A percentile compares a stretch with the other conserved stretches of the same genome.
Conservation (phyloP, 73 alveolate species). For the Effrenium voratum region DNA sequence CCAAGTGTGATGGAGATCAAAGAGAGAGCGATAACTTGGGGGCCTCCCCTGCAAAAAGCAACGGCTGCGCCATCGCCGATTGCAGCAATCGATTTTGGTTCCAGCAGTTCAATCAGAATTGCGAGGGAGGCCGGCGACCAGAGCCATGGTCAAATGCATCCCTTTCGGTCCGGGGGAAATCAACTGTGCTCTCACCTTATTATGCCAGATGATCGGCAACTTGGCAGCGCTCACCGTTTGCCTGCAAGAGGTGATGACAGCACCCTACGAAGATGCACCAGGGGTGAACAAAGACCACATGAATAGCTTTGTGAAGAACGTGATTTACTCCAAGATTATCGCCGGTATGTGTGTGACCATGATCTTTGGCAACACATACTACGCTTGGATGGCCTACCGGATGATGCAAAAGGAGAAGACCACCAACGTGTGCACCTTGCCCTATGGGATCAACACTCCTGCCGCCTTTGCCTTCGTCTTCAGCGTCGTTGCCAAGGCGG, state of each 20-base stretch:
- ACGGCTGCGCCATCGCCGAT: too few relatives aligned
- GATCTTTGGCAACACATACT: slow-evolving; percentile 61
- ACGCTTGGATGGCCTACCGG: slow-evolving; percentile 80
- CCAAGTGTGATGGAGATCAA: too few relatives aligned
- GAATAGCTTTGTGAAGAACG: not conserved
- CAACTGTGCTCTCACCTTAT: slow-evolving; percentile 49
- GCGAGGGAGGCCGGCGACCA: too few relatives aligned
- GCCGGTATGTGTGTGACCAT: slow-evolving; percentile 73
- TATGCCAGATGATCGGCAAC: slow-evolving; percentile 65
- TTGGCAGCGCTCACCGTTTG: slow-evolving; percentile 1
- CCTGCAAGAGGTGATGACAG: not conserved
- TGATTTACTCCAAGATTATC: not conserved
- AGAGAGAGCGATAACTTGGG: too few relatives aligned
- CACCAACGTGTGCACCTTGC: slow-evolving; percentile 55
- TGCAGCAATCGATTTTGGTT: too few relatives aligned
- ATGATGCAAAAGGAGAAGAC: slow-evolving; percentile 30
- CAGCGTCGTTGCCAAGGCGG: slow-evolving; percentile 54
- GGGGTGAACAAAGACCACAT: not conserved
- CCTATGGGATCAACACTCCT: slow-evolving; percentile 79
- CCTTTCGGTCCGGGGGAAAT: slow-evolving; percentile 45
- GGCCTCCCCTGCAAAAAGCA: too few relatives aligned
- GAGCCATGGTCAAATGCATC: too few relatives aligned
- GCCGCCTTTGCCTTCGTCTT: slow-evolving; percentile 70
- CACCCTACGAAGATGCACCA: slow-evolving; percentile 11
- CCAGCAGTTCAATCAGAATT: too few relatives aligned